phyloP scores from a whole-genome alignment of 2,329 filamentous ascomycete genomes.

The Pseudocercospora fuligena region DNA sequence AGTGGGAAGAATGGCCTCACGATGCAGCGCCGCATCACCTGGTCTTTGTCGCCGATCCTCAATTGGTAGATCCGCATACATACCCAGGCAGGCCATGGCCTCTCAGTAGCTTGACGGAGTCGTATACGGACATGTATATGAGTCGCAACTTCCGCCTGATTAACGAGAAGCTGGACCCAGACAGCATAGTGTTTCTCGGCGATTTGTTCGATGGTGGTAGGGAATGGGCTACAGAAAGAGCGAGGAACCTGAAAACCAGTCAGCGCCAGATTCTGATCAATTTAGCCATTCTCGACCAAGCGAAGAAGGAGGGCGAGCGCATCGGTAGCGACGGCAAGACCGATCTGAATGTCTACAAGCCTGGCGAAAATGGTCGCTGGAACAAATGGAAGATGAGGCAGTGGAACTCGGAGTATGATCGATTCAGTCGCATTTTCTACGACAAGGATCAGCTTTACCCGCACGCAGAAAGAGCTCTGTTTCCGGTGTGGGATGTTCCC shows the following conservation, averaged over 20 bases:
- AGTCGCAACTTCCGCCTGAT: conserved; percentile 79
- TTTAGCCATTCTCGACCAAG: conserved; percentile 25
- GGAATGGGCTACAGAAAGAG: conserved; percentile 79
- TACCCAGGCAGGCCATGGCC: conserved; percentile 83
- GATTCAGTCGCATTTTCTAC: conserved; percentile 87
- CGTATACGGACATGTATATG: conserved; percentile 88
- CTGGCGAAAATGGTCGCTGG: conserved; percentile 50
- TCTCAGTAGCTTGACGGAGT: conserved; percentile 67
- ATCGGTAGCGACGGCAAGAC: conserved; percentile 24
- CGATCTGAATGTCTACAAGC: conserved; percentile 36
- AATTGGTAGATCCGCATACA: conserved; percentile 92
- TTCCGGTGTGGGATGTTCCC: conserved; percentile 31
- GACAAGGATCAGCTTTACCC: conserved; percentile 43
- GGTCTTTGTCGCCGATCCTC: conserved; percentile 84
- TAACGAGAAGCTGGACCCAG: conserved; percentile 76
- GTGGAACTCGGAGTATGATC: conserved; percentile 84
- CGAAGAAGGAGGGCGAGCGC: conserved; percentile 31
- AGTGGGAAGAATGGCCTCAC: conserved; percentile 90
- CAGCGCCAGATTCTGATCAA: conserved; percentile 32
- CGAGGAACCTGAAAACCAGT: conserved; percentile 27
- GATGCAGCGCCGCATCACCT: conserved; percentile 81
- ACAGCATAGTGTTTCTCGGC: conserved; percentile 87
- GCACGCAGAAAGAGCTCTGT: conserved; percentile 24
- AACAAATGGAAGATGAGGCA: conserved; percentile 78
- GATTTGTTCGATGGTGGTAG: conserved; percentile 95